Conservation (phyloP, 192 early-diverging fungal genomes). For the Linnemannia exigua region DNA sequence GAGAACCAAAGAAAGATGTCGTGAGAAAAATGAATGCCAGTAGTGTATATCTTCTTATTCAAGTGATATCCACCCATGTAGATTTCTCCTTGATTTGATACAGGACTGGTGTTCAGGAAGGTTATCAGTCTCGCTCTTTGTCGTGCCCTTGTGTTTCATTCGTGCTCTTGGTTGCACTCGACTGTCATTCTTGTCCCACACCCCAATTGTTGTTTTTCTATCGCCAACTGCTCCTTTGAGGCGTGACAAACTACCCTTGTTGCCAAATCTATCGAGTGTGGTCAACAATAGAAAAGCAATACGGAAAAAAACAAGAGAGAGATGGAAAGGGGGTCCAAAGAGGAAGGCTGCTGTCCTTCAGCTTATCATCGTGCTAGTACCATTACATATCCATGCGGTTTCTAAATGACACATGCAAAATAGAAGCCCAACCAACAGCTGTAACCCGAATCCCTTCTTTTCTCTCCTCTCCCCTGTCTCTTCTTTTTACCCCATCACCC, state of each 20-base stretch:
- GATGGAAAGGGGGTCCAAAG: not conserved
- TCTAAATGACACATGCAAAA: slow-evolving; percentile 1
- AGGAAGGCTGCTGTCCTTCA: no score
- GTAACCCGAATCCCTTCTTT: not conserved
- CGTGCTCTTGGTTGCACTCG: no score
- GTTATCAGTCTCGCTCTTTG: not conserved
- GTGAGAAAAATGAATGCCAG: no score
- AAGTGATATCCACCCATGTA: not conserved
- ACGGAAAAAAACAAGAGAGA: not conserved
- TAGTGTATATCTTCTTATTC: not conserved
- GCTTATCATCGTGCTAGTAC: no score
- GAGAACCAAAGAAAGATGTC: no score
- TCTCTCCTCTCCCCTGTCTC: not conserved
- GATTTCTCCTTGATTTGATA: not conserved
- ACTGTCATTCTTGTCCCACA: no score
- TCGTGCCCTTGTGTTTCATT: no score
- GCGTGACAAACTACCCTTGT: no score
- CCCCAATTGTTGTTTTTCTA: no score
- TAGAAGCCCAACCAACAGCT: not conserved
- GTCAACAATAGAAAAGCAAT: no score
- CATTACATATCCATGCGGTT: no score
- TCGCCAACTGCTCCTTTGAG: no score
- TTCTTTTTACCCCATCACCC: not conserved
- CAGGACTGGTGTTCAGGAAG: not conserved
- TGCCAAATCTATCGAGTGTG: not conserved